Percentiles rank a stretch among this genome's conserved stretches.
Evolutionary conservation across 2,329 filamentous ascomycete genomes (phyloP).

Genomic region (Sordariomycetes sp.): DNA sequence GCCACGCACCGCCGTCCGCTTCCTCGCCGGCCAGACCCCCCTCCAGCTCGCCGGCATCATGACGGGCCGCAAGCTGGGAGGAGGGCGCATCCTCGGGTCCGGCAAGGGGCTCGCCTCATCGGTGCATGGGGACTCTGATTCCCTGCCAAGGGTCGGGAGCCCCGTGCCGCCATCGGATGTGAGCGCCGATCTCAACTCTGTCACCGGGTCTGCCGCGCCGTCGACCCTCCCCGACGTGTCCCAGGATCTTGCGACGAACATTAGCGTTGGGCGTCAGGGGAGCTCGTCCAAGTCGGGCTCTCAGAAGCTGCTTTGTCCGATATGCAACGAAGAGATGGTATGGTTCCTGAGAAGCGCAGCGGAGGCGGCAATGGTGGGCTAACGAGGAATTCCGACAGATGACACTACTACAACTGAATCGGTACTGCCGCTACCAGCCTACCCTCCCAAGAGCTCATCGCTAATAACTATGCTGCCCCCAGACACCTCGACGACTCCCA

Average conservation of each 20-base stretch:
- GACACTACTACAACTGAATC: slow-evolving; percentile 84
- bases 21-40: neutral
- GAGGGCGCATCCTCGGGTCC: slow-evolving; percentile 81
- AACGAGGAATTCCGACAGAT: slow-evolving; percentile 38
- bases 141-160: slow-evolving; percentile 22
- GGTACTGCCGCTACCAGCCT: slow-evolving; percentile 22
- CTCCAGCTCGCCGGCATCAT: slow-evolving; percentile 28
- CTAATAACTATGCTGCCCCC: slow-evolving; percentile 4
- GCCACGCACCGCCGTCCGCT: neutral
- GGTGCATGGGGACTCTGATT: slow-evolving; percentile 14
- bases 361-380: neutral
- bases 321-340: slow-evolving; percentile 97
- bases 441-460: neutral
- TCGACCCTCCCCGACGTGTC: slow-evolving; percentile 54
- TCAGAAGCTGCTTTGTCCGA: slow-evolving; percentile 77
- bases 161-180: slow-evolving; percentile 49
- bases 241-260: slow-evolving; percentile 70
- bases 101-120: slow-evolving; percentile 69
- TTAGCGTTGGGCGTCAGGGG: slow-evolving; percentile 50
- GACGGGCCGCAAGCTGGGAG: slow-evolving; percentile 78
- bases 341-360: neutral
- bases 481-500: slow-evolving; percentile 72
- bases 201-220: slow-evolving; percentile 45
- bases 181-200: slow-evolving; percentile 65
- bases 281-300: slow-evolving; percentile 40